These are phyloP conservation scores for Yamadazyma nakazawae DNA, from an alignment of 805 yeast species.

Conservation along the genomic window DNA sequence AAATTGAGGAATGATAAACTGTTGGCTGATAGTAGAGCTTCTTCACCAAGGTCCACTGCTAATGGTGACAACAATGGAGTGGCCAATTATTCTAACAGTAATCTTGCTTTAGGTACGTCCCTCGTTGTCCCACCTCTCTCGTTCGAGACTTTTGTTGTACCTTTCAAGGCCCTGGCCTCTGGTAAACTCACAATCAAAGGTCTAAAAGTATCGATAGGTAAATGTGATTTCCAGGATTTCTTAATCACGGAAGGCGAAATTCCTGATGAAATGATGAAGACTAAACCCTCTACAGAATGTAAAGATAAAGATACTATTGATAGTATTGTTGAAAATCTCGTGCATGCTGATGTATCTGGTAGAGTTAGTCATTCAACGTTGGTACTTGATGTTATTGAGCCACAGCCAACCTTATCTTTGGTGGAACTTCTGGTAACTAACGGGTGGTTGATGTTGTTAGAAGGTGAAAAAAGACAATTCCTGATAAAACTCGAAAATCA, in stretches of 20 bases:
- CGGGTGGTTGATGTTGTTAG: conserved; percentile 71
- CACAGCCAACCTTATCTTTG: conserved; percentile 62
- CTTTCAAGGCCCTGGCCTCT: conserved; percentile 45
- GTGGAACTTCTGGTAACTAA: conserved; percentile 52
- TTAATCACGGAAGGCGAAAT: conserved; percentile 33
- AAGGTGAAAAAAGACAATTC: conserved; percentile 64
- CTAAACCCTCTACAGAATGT: neutral
- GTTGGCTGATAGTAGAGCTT: neutral
- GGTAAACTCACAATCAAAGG: conserved; percentile 54
- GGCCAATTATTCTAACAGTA: neutral
- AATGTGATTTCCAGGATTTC: conserved; percentile 48
- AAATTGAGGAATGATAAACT: conserved; percentile 6
- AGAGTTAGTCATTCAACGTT: conserved; percentile 12
- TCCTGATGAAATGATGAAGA: neutral
- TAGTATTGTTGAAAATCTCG: conserved; percentile 24
- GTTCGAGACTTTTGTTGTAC: conserved; percentile 36
- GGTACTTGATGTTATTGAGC: conserved; percentile 32
- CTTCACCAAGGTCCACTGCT: conserved; percentile 1
- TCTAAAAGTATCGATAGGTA: conserved; percentile 47
- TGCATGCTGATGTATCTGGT: conserved; percentile 19
- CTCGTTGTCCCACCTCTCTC: conserved; percentile 28
- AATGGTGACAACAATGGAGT: neutral
- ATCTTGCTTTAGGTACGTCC: neutral
- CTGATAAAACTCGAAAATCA: conserved; percentile 54
- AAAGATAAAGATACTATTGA: conserved; percentile 1